Evolutionary conservation across 148 eudicot species (phyloP), one percentile per base, ranked within the genome.

Genomic region (Rhododendron griersonianum): DNA sequence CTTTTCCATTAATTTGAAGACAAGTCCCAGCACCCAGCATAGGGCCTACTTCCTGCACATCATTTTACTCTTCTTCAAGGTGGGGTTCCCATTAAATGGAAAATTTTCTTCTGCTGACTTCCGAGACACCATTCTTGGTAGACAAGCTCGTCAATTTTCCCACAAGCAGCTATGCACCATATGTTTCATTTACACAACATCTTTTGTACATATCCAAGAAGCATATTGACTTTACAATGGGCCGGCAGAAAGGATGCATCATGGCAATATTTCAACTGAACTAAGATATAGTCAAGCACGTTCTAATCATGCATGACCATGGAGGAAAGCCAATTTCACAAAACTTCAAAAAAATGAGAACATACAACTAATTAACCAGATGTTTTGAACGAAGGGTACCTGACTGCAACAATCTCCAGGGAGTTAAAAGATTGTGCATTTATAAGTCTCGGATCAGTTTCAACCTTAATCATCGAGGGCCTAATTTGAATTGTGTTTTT

Each of bases 401-500:
- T 96, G 14, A 91, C 88, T n/a, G 86, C 81, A 45, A 93, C 94
- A 84, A 96, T 92, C 90, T 95, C 98, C 90, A 95, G 91, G 30
- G 94, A 91, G 87, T 92, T 89, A 73, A 91, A 88, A 28, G 87
- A 69, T 37, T 85, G 88, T 80, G 75, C 65, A 85, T 78, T 73
- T 19, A 73, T 16, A 83, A 86, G 88, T 16, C 47, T 47, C 16
- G 71, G 13, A 89, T 95, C 99, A 47, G 67, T 45, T 45, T 86
- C 47, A 78, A 95, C 93, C 86, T 96, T 96, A 11, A 96, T 76
- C 99, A 95, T 94, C 6, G 95, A 94, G 45, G 87, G 91, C 28
- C 98, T 91, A 85, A 96, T 84, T 82, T 87, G 89, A 86, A 96
- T 93, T 80, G 90, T 94, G 76, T 89, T 88, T 71, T 89, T 92